Evolutionary conservation across 441 rosid genomes (phyloP), one percentile per base, ranked within the genome.

Genomic region (Aleurites moluccanus): DNA sequence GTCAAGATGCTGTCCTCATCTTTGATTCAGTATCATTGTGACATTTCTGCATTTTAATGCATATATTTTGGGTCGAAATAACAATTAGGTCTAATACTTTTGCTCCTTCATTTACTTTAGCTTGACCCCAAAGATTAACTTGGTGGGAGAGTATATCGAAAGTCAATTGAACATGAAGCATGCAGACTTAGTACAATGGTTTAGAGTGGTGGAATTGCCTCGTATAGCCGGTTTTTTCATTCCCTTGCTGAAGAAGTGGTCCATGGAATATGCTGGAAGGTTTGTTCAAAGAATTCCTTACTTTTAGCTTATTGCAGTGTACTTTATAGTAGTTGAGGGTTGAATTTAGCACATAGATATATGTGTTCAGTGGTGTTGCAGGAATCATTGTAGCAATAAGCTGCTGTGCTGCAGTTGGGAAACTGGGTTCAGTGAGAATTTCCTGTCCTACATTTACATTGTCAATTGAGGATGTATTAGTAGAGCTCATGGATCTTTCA

Each of bases 231-330:
- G 87, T 67, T 90, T 79, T 83, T 87, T 87, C 79, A 73, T 69
- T 82, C 91, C 92, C 69, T 75, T 87, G 72, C 83, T 90, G 82
- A 90, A 85, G 85, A 85, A 87, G 80, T 90, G 95, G 91, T 83
- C 89, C 30, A 78, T 83, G 82, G 92, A 90, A 76, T 88, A 88
- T 60, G 95, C 92, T 38, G 95, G 92, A 84, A 90, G 95, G 95
- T 90, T 70, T 71, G 87, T 74, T 80, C 27, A 13, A 63, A 40
- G 47, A 45, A 61, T 33, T 30, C 40, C 80, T 30, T 71, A 72
- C 68, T 73, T 79, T 79, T 49, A 49, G 67, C 64, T 57, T 69
- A 38, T 42, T 67, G 72, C 62, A 33, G 21, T 78, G 72, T 56
- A 6, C 20, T 10, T 10, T 73, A 8, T 52, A 60, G 27, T 68